These are phyloP conservation scores for Calycina herbarum DNA, from an alignment of 2,329 filamentous ascomycete genomes.

Conservation along the genomic window DNA sequence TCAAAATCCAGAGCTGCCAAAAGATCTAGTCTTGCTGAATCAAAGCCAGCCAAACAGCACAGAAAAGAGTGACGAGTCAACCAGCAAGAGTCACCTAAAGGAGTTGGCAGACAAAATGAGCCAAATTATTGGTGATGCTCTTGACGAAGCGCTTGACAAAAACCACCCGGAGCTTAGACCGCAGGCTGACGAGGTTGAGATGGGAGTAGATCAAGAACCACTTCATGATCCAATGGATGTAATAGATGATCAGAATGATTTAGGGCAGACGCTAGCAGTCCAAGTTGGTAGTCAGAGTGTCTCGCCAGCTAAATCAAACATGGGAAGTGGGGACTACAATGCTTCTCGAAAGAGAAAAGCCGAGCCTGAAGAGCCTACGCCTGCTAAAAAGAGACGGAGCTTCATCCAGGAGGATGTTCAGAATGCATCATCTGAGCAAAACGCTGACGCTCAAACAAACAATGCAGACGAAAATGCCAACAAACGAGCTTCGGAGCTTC, in stretches of 20 bases:
- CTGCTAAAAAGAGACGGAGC: slow-evolving; percentile 6
- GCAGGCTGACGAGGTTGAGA: not conserved
- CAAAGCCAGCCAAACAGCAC: not conserved
- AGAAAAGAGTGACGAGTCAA: not conserved
- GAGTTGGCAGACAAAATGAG: not conserved
- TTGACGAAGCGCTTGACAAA: not conserved
- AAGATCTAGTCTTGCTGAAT: not conserved
- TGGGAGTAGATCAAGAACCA: not conserved
- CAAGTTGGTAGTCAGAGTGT: not conserved
- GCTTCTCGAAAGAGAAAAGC: not conserved
- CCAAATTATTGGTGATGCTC: not conserved
- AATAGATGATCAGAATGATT: not conserved
- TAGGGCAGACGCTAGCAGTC: not conserved
- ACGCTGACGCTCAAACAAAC: not conserved
- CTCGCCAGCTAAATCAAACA: not conserved
- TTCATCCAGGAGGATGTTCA: not conserved
- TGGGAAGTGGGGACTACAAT: not conserved
- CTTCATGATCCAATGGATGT: not conserved
- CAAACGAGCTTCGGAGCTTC: not conserved
- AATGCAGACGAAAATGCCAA: not conserved
- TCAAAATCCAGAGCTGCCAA: not conserved
- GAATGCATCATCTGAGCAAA: not conserved
- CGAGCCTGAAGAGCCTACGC: not conserved
- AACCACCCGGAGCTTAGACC: not conserved
- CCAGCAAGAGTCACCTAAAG: not conserved